Evolutionary conservation across 352 stramenopile species (phyloP), one percentile per base, ranked within the genome.

Genomic region (Pythium rhizo-oryzae): DNA sequence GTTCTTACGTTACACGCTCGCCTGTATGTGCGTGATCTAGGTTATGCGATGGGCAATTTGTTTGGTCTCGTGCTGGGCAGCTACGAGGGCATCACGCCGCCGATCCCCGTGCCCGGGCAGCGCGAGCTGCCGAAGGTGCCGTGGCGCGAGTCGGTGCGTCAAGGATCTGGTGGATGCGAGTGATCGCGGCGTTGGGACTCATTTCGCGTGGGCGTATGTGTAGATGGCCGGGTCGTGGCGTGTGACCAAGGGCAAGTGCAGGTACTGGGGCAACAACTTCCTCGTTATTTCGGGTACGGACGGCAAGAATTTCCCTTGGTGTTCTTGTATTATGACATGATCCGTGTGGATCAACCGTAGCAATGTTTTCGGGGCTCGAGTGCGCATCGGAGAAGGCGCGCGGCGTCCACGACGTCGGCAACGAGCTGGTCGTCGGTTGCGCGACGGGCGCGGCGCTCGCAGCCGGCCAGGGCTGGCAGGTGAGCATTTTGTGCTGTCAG

Each of bases 371-470:
- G 24, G 95, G 94, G 33, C 80, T 97, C 8, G 97, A 99, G 77
- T 99, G 97, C 63, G 78, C 90, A 18, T 82, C 97, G 2, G 96
- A 98, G 78, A 99, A 99, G 74, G 91, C 89, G 66, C 81, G 97
- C 30, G 97, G 91, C 52, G 93, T 96, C 23, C 93, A 98, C 71
- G 97, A 99, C 74, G 91, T 99, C 49, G 96, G 92, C 71, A 99
- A 99, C 79, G 86, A 93, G 23, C 84, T 98, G 25, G 75, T 96
- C 35, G 96, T 92, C 37, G 97, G 97, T 53, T 99, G 97, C 73
- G 90, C 97, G n/a, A 99, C 97, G 6, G 97, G 97, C 30, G 97
- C 94, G 7, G 95, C 94, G 4, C 79, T 99, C 46, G 95, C 97
- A 50, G 93, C 94, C 37, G 97, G 97, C 24, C 85, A 97, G 61